Conservation (phyloP, 2,329 filamentous ascomycete genomes). For the Saccharata proteae region DNA sequence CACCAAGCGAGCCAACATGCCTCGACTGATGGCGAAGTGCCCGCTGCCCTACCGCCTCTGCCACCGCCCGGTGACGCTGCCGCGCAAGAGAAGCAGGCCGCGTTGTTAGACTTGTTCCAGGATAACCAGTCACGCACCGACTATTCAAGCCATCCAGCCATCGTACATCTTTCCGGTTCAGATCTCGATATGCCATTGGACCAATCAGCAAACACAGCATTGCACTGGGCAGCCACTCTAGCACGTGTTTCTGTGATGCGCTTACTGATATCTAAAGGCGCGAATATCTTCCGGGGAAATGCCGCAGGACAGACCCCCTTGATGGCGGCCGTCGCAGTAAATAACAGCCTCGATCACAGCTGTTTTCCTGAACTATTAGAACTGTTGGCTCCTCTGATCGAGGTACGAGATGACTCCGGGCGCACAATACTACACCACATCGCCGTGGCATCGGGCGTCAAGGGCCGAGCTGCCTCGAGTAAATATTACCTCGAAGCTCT, state of each 20-base stretch:
- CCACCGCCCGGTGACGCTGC: conserved; percentile 47
- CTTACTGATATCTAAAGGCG: conserved; percentile 69
- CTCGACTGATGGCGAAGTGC: conserved; percentile 39
- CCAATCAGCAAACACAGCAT: conserved; percentile 71
- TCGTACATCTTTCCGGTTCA: conserved; percentile 60
- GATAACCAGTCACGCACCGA: conserved; percentile 50
- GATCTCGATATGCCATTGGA: conserved; percentile 93
- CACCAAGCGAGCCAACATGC: conserved; percentile 35
- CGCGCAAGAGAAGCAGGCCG: conserved; percentile 66
- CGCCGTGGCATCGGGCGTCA: conserved; percentile 88
- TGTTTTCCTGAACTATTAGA: conserved; percentile 88
- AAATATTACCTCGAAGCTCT: conserved; percentile 93
- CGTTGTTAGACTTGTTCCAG: conserved; percentile 59
- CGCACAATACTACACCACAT: conserved; percentile 94
- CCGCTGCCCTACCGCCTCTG: conserved; percentile 52
- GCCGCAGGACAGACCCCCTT: conserved; percentile 81
- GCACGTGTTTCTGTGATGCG: conserved; percentile 73
- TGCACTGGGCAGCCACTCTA: conserved; percentile 93
- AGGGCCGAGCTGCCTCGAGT: conserved; percentile 80
- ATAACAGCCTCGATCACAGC: conserved; percentile 84
- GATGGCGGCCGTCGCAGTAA: conserved; percentile 84
- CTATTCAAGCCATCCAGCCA: conserved; percentile 60
- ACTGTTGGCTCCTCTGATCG: conserved; percentile 77
- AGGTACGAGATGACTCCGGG: conserved; percentile 78
- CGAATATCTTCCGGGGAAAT: conserved; percentile 80